Conservation (phyloP, 441 rosid genomes). For the Corymbia calophylla region DNA sequence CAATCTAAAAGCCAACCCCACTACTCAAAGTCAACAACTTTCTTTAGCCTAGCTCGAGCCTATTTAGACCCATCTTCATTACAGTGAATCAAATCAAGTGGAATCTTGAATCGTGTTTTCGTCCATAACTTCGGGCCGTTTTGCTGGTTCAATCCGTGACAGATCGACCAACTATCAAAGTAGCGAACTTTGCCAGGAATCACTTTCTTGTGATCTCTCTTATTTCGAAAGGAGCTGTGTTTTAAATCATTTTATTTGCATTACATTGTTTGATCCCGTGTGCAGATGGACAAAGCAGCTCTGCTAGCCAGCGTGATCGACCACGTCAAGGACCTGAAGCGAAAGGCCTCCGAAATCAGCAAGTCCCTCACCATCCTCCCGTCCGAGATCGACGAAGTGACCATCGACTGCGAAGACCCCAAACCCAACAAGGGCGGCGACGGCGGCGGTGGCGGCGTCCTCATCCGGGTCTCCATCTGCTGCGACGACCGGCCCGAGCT, state of each 20-base stretch:
- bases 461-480: conserved; percentile 59
- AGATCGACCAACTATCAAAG: not conserved
- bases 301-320: conserved; percentile 69
- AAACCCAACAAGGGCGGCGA: not conserved
- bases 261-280: not conserved
- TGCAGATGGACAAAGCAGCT: conserved; percentile 93
- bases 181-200: not conserved
- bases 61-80: not conserved
- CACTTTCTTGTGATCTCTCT: not conserved
- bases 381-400: conserved; percentile 68
- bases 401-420: conserved; percentile 28
- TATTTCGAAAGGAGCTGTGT: not conserved
- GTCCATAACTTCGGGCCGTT: not conserved
- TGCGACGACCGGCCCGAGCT: conserved; percentile 86
- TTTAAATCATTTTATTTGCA: not conserved
- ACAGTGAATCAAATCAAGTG: not conserved
- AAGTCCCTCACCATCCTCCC: conserved; percentile 50
- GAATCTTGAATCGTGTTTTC: not conserved
- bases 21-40: not conserved
- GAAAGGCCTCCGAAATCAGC: conserved; percentile 49
- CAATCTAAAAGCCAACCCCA: not conserved
- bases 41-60: not conserved
- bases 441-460: not conserved
- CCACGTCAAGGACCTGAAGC: conserved; percentile 66
- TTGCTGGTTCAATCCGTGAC: not conserved